A percentile compares a stretch with the other conserved stretches of the same genome.
These are phyloP conservation scores for Tetraselmis chui DNA, from an alignment of 139 green algal species.

Conservation along the genomic window DNA sequence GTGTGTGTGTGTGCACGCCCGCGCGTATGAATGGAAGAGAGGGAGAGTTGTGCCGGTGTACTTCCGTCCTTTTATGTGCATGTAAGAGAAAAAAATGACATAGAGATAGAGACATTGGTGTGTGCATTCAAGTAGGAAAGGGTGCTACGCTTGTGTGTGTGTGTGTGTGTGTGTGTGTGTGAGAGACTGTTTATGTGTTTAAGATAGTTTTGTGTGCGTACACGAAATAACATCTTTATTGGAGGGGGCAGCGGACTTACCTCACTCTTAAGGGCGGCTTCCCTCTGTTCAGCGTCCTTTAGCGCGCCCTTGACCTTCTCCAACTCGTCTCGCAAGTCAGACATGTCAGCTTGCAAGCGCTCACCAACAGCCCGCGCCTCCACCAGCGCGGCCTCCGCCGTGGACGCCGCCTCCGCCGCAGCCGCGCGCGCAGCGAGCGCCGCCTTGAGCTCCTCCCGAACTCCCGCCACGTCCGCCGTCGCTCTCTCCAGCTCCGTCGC, in stretches of 20 bases:
- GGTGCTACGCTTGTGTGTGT: no score
- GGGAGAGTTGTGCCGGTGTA: no score
- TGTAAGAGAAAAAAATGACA: no score
- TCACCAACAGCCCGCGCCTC: background rate
- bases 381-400: background rate
- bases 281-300: background rate
- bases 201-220: no score
- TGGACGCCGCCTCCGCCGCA: background rate
- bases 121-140: no score
- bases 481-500: background rate
- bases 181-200: background rate
- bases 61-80: no score
- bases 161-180: no score
- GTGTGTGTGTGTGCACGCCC: no score
- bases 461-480: background rate
- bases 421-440: slow-evolving; percentile 19
- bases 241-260: background rate
- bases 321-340: slow-evolving; percentile 12
- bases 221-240: no score
- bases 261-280: background rate
- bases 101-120: no score
- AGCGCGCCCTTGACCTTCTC: background rate
- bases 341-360: background rate
- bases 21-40: no score
- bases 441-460: background rate